phyloP scores from a whole-genome alignment of 2,329 filamentous ascomycete genomes.

The Fusarium pseudograminearum region DNA sequence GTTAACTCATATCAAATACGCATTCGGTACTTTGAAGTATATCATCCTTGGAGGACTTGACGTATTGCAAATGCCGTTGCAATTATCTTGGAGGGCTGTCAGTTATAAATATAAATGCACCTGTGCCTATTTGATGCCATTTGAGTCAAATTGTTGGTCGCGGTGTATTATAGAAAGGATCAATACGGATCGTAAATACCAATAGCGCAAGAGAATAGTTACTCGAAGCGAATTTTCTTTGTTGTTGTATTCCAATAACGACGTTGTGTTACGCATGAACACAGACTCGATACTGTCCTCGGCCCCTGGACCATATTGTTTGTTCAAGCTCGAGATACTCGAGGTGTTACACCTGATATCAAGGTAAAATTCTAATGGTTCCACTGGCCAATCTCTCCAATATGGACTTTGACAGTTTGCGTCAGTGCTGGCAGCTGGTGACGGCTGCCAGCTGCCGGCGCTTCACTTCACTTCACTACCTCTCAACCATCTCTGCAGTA shows the following conservation, averaged over 20 bases:
- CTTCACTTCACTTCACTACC: background rate
- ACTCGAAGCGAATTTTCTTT: background rate
- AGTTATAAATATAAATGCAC: background rate
- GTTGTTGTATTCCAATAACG: background rate
- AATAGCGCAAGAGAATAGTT: background rate
- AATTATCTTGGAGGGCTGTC: background rate
- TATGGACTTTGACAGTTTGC: background rate
- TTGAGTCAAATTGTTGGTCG: background rate
- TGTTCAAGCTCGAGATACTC: background rate
- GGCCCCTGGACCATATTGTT: background rate
- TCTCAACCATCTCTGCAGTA: background rate
- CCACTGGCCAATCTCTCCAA: accelerated
- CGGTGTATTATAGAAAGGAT: background rate
- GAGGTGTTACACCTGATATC: background rate
- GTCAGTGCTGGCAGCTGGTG: background rate
- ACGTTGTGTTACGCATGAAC: background rate
- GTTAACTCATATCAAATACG: too few relatives aligned
- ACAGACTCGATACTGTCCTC: background rate
- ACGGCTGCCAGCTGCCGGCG: background rate
- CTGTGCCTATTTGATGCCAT: background rate
- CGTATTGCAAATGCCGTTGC: background rate
- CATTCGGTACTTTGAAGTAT: too few relatives aligned
- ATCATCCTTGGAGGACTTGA: too few relatives aligned
- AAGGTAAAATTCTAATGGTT: too few relatives aligned
- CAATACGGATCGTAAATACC: background rate